phyloP scores from a whole-genome alignment of 2,329 filamentous ascomycete genomes.

The Trichoderma sp. region DNA sequence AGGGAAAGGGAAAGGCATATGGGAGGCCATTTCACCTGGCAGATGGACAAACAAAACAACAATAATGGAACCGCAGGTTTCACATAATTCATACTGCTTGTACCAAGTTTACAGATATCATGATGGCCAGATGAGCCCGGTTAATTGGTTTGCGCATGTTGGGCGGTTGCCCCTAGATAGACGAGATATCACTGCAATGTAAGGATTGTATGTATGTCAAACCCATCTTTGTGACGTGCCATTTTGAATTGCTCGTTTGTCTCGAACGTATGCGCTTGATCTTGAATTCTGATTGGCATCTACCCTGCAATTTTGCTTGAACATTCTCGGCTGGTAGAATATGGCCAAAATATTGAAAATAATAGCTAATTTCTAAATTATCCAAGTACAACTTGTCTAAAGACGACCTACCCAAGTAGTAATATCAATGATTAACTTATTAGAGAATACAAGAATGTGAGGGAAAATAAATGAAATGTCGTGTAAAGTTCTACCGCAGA shows the following conservation, averaged over 20 bases:
- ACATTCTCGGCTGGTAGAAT: background rate
- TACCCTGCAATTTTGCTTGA: background rate
- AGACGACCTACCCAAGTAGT: too few relatives aligned
- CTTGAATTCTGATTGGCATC: background rate
- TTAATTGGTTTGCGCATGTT: background rate
- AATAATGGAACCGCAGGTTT: background rate
- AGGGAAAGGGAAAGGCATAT: background rate
- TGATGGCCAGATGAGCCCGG: background rate
- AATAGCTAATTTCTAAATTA: too few relatives aligned
- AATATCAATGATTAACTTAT: too few relatives aligned
- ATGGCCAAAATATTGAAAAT: too few relatives aligned
- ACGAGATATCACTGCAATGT: background rate
- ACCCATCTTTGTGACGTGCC: background rate
- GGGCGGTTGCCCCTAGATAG: background rate
- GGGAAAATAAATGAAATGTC: too few relatives aligned
- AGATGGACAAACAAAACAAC: background rate
- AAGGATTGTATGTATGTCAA: background rate
- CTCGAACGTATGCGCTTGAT: background rate
- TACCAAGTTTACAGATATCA: constrained; percentile 6
- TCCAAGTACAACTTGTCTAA: too few relatives aligned
- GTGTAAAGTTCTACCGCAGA: too few relatives aligned
- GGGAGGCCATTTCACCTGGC: background rate
- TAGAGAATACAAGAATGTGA: too few relatives aligned
- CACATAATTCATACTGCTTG: background rate
- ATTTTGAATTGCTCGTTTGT: background rate